phyloP scores from a whole-genome alignment of 441 rosid genomes.

The Pelargonium citronellum region DNA sequence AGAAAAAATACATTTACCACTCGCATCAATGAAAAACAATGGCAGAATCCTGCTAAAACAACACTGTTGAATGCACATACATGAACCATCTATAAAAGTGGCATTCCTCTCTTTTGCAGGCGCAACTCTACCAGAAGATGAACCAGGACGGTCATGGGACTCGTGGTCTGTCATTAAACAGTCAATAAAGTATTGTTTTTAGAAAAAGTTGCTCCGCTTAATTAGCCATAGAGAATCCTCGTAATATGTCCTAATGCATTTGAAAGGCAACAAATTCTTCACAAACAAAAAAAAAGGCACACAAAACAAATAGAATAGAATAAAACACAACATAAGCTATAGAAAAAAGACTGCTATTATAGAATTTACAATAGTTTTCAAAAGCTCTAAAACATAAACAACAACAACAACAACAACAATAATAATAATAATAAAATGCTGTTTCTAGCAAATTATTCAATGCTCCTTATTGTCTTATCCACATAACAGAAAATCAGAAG shows the following conservation, averaged over 20 bases:
- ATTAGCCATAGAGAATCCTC: background rate
- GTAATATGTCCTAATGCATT: background rate
- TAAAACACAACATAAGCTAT: background rate
- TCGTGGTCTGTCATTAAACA: slow-evolving; percentile 47
- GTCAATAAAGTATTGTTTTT: slow-evolving; percentile 13
- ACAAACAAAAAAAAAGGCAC: background rate
- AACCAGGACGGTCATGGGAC: slow-evolving; percentile 45
- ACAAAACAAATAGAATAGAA: background rate
- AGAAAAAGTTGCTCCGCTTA: background rate
- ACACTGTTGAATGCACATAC: slow-evolving; percentile 14
- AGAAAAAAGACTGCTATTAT: background rate
- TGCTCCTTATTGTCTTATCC: background rate
- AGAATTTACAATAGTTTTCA: background rate
- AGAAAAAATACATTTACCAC: slow-evolving; percentile 4
- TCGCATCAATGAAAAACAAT: background rate
- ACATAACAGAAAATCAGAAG: background rate
- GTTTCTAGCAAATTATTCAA: background rate
- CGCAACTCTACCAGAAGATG: slow-evolving; percentile 48
- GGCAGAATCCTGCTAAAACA: background rate
- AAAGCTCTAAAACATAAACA: background rate
- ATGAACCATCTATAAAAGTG: slow-evolving; percentile 47
- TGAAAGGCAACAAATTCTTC: background rate
- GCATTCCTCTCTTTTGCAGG: slow-evolving; percentile 38
- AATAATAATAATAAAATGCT: background rate
- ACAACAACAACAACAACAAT: background rate